Conservation (phyloP, 2,329 filamentous ascomycete genomes). For the Neofusicoccum kwambonambiense region DNA sequence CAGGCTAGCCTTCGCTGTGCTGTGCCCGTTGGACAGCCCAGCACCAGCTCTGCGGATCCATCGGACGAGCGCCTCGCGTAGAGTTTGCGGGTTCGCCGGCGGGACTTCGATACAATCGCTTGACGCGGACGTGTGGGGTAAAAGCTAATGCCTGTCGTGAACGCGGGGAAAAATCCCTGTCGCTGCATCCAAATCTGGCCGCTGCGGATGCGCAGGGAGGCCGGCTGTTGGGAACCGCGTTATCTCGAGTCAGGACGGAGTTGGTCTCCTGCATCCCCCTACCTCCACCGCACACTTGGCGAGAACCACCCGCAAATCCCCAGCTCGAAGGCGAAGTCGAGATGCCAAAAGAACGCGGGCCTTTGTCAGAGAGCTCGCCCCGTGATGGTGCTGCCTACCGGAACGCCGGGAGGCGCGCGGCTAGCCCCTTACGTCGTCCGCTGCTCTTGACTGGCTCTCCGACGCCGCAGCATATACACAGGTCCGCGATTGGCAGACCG, state of each 20-base stretch:
- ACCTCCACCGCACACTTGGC: not conserved
- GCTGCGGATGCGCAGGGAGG: not conserved
- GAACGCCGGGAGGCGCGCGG: not conserved
- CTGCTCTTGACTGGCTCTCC: not conserved
- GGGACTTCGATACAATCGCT: not conserved
- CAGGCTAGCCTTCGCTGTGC: not conserved
- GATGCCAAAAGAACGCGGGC: constrained; percentile 1
- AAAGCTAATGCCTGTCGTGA: constrained; percentile 1
- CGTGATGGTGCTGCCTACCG: not conserved
- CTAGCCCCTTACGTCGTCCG: constrained; percentile 1
- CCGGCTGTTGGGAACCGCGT: not conserved
- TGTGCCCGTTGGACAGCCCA: not conserved
- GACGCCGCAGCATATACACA: not conserved
- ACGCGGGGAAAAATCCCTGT: constrained; percentile 18
- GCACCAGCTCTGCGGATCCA: not conserved
- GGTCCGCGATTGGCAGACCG: not conserved
- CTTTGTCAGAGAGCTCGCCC: not conserved
- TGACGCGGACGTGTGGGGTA: constrained; percentile 15
- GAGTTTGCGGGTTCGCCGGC: not conserved
- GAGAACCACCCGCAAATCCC: not conserved
- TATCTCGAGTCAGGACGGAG: not conserved
- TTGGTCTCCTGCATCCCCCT: constrained; percentile 4
- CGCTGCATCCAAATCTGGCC: constrained; percentile 1
- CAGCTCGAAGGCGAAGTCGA: not conserved
- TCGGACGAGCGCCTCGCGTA: not conserved